Evolutionary conservation across 495 filamentous ascomycete species (phyloP).

Genomic region (Penicillium samsonianum): DNA sequence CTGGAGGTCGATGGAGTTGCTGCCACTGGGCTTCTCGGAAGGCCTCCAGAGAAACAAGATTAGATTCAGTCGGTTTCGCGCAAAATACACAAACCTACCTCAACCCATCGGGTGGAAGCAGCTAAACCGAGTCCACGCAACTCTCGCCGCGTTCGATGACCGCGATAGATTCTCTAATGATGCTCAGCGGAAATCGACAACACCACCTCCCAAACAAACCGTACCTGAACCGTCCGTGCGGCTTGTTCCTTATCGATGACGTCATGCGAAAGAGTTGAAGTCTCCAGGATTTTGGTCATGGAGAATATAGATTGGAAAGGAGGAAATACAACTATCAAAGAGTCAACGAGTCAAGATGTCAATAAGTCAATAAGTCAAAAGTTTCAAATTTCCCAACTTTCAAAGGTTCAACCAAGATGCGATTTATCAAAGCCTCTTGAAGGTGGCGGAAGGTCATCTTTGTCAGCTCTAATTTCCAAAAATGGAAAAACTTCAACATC

Average conservation of each 20-base stretch:
- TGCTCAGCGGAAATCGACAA: neutral
- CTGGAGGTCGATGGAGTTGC: constrained; percentile 34
- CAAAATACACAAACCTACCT: constrained; percentile 38
- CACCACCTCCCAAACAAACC: neutral
- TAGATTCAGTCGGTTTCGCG: neutral
- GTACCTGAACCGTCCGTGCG: constrained; percentile 54
- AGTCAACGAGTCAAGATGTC: neutral
- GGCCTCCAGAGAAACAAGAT: constrained; percentile 38
- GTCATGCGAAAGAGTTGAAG: constrained; percentile 19
- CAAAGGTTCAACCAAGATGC: neutral
- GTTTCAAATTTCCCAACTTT: no score
- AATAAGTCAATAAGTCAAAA: neutral
- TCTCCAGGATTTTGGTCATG: neutral
- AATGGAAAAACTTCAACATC: no score
- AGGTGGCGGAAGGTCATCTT: neutral
- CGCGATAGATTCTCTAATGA: constrained; percentile 66
- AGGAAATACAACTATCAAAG: neutral
- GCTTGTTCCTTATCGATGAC: constrained; percentile 40
- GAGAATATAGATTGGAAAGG: neutral
- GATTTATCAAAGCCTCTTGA: neutral
- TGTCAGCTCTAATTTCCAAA: neutral
- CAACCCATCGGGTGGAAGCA: constrained; percentile 67
- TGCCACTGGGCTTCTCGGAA: constrained; percentile 58
- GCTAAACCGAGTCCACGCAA: constrained; percentile 64
- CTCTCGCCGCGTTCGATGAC: constrained; percentile 67